Evolutionary conservation across 352 stramenopile species (phyloP), one percentile per base, ranked within the genome.

Genomic region (Pythium diclinum): DNA sequence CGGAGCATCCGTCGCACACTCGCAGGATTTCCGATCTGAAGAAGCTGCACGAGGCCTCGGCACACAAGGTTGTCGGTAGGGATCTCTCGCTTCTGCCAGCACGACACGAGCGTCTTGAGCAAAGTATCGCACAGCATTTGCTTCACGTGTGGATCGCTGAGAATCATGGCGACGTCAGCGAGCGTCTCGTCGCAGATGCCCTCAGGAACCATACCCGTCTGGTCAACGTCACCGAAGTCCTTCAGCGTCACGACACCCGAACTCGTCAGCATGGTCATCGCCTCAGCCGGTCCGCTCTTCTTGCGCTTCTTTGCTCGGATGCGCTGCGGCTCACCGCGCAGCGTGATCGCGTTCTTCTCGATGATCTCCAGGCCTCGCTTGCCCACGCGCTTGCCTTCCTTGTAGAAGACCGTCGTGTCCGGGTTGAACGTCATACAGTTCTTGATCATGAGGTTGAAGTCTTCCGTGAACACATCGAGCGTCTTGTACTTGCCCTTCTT

Each of bases 381-480:
- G 23, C 83, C 82, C 17, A 95, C 72, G 42, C 87, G 81, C 62
- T 95, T 95, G 54, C 74, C 87, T 77, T 95, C 85, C 47, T 94
- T 95, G 69, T 92, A 92, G 61, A 93, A 95, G 17, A 95, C 85
- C 2, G 87, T 94, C 32, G 81, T 88, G 56, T 93, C 84, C 3
- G 85, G 78, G 55, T 95, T 95, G 66, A 93, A 95, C 7, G 82
- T 86, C 69, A 93, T 79, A 57, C 87, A 95, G 64, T 95, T 95
- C 36, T 83, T 79, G 61, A 93, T 94, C 79, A 95, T 95, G 19
- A 94, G 71, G 52, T 88, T 84, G 63, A 95, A 92, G 38, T 95
- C 87, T 2, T 83, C 71, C 4, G 73, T 74, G 71, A 95, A 92
- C 30, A 77, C 69, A n/a, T 92, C 84, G 21, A 94, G 60, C 28